Percentiles rank a stretch among this genome's conserved stretches.
phyloP scores from a whole-genome alignment of 2,329 filamentous ascomycete species.

The Phaeophleospora eucalypticola region DNA sequence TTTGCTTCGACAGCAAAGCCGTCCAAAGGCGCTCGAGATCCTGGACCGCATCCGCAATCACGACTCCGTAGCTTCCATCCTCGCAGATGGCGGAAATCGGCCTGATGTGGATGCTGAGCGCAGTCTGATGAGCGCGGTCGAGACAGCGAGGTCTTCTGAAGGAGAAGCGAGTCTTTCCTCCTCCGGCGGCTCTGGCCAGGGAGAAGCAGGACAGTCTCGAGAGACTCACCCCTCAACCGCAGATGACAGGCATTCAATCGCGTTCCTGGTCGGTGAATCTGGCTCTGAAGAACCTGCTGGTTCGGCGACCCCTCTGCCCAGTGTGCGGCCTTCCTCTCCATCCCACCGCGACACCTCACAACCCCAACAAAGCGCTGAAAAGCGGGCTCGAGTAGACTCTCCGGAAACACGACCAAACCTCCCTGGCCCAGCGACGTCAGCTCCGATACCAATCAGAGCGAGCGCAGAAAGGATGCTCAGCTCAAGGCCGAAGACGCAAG shows the following conservation, averaged over 20 bases:
- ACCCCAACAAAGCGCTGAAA: background rate
- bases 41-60: constrained; percentile 8
- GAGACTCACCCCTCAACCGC: background rate
- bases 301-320: too few species aligned
- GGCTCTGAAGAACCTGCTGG: too few species aligned
- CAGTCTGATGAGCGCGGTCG: constrained; percentile 4
- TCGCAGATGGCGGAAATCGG: background rate
- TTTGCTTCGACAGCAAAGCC: constrained; percentile 4
- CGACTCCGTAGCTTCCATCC: constrained; percentile 6
- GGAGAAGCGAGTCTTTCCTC: background rate
- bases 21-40: constrained; percentile 5
- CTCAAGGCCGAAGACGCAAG: background rate
- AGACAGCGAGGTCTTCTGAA: background rate
- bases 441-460: background rate
- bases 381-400: background rate
- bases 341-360: background rate
- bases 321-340: too few species aligned
- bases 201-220: background rate
- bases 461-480: background rate
- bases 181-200: background rate
- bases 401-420: background rate
- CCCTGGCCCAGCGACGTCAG: background rate
- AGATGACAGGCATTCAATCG: constrained; percentile 1
- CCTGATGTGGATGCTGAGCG: background rate
- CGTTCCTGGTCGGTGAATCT: constrained; percentile 1